Conservation (phyloP, 2,329 filamentous ascomycete species). For the Harringtonia lauricola region DNA sequence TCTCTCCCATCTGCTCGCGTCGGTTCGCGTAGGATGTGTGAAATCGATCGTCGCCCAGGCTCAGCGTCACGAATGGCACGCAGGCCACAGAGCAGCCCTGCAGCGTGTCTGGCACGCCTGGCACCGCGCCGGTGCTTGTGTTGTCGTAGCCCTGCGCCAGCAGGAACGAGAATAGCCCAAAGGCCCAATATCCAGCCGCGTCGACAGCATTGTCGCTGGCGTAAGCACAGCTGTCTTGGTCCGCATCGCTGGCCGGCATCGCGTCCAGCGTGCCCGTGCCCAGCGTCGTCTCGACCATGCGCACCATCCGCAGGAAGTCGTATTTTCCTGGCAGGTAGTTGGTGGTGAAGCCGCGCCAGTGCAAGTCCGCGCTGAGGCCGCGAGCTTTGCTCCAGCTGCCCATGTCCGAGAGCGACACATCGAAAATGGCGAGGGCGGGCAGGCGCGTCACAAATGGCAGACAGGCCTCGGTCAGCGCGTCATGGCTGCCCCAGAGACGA, state of each 20-base stretch:
- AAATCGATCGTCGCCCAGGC: neutral
- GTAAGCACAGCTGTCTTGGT: neutral
- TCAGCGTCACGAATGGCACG: neutral
- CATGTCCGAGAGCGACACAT: conserved; percentile 22
- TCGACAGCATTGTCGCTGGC: neutral
- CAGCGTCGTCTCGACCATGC: neutral
- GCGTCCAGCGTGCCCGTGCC: neutral
- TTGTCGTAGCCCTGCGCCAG: neutral
- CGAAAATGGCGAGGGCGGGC: conserved; percentile 32
- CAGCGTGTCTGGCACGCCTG: too few species aligned
- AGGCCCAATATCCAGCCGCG: neutral
- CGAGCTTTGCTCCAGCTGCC: neutral
- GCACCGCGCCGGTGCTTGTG: neutral
- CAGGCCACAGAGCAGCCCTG: neutral
- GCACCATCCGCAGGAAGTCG: neutral
- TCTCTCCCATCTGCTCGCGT: neutral
- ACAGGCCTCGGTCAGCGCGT: conserved; percentile 24
- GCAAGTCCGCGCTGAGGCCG: neutral
- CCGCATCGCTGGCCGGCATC: neutral
- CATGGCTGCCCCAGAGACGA: conserved; percentile 18
- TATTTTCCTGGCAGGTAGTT: too few species aligned
- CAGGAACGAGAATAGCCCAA: conserved; percentile 4
- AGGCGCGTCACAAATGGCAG: conserved; percentile 30
- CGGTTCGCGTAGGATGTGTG: neutral
- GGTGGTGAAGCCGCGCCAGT: neutral